These are phyloP conservation scores for Sonneratia caseolaris DNA, from an alignment of 345 rosid genomes.

Conservation along the genomic window DNA sequence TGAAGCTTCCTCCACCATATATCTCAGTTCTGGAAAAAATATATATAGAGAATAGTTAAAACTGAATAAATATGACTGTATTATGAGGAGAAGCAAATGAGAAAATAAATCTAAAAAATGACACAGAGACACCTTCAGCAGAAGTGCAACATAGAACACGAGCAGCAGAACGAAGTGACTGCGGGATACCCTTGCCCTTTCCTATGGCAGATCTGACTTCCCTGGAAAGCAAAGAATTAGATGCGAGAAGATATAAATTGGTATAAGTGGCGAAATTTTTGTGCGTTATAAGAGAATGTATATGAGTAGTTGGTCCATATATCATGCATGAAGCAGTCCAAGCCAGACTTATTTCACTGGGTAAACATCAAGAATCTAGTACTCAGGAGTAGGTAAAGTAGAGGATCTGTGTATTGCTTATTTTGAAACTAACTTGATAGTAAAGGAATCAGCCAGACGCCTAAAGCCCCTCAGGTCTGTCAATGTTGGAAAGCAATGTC, in stretches of 20 bases:
- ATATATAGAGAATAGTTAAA: not conserved
- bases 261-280: not conserved
- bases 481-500: constrained; percentile 26
- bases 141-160: constrained; percentile 53
- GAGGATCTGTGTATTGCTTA: not conserved
- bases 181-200: constrained; percentile 79
- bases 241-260: not conserved
- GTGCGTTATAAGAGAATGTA: not conserved
- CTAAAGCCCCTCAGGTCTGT: constrained; percentile 31
- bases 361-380: not conserved
- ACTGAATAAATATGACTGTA: not conserved
- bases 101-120: not conserved
- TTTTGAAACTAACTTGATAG: constrained; percentile 48
- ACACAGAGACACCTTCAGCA: constrained; percentile 35
- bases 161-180: constrained; percentile 75
- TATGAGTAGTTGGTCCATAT: not conserved
- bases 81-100: not conserved
- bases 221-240: constrained; percentile 21
- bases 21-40: constrained; percentile 37
- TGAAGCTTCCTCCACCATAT: constrained; percentile 58
- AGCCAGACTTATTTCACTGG: too few species aligned
- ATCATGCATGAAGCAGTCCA: not conserved
- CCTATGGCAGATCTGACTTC: constrained; percentile 61
- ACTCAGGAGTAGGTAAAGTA: not conserved
- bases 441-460: constrained; percentile 35